phyloP scores from a whole-genome alignment of 1,284 basidiomycete species.

The Rhodotorula sp. region DNA sequence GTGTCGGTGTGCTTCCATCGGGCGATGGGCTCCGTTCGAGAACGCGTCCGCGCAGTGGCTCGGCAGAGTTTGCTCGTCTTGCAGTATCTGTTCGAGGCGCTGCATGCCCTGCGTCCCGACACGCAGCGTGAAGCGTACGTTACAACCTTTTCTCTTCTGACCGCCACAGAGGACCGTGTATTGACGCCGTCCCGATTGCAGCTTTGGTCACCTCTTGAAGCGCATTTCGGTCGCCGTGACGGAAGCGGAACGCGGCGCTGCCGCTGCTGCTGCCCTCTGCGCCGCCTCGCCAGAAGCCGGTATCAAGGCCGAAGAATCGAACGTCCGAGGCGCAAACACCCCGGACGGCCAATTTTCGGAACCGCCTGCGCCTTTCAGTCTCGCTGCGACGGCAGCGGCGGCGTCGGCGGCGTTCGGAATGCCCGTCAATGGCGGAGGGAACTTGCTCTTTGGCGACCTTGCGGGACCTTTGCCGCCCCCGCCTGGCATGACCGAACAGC shows the following conservation, averaged over 20 bases:
- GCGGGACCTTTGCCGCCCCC: too few species aligned
- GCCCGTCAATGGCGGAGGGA: too few species aligned
- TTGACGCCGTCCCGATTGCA: neutral
- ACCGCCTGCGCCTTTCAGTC: neutral
- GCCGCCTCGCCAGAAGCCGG: neutral
- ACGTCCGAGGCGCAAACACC: neutral
- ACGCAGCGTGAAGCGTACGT: slow-evolving; percentile 12
- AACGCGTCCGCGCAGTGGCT: slow-evolving; percentile 31
- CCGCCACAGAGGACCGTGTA: too few species aligned
- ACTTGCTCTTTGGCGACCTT: too few species aligned
- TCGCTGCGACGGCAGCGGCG: neutral
- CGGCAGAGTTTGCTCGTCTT: slow-evolving; percentile 31
- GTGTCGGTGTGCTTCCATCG: slow-evolving; percentile 32
- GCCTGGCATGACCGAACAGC: too few species aligned
- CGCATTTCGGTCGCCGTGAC: slow-evolving; percentile 28
- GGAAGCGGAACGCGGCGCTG: slow-evolving; percentile 17
- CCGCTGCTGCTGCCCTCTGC: neutral
- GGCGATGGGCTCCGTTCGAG: slow-evolving; percentile 9
- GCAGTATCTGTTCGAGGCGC: slow-evolving; percentile 31
- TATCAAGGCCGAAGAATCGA: neutral
- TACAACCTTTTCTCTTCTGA: neutral
- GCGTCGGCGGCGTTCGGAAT: too few species aligned
- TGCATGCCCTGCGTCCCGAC: slow-evolving; percentile 10
- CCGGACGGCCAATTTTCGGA: neutral
- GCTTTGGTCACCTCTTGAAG: slow-evolving; percentile 36